Base-by-base conservation (phyloP, 352 stramenopile genomes). In the Phytophthora boehmeriae region DNA sequence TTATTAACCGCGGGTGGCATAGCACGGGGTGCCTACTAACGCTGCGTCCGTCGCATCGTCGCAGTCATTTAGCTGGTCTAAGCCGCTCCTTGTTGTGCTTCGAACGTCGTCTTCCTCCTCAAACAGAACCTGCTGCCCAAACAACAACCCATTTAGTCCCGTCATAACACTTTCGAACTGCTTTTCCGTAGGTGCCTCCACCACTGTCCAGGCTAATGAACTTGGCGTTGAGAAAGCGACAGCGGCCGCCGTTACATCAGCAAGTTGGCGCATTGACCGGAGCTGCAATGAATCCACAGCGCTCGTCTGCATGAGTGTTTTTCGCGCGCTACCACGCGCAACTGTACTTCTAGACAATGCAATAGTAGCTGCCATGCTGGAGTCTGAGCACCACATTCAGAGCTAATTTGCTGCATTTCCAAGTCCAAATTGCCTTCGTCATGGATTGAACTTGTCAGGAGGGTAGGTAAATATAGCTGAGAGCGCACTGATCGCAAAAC, bases 71-170 rank as follows among this genome's bases (percentile, higher is more conserved):
- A 54, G 54, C 25, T 63, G 48, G 16, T 47, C 41, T 9, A 13
- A 27, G 30, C 50, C 22, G n/a, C 20, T 60, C 34, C 35, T 63
- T 13, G 64, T 68, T 22, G 54, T 27, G 41, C 50, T 59, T 16
- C 36, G 6, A 17, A 20, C 20, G 13, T 78, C 63, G 30, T 87
- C 75, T 20, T 89, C 80, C 61, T 90, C 75, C 38, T 86, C 77
- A 55, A 91, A 91, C 4, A 93, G 56, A 9, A 93, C 83, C 36
- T 83, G 78, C 27, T 85, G 77, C 0, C 83, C 83, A 58, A 93
- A 93, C n/a, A 92, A 66, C 11, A 89, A 65, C 13, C 78, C 72
- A 59, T 84, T 86, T 0, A 86, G 66, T 27, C 71, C 68, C 23
- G 64, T 63, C 47, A 85, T 73, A 2, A 78, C 61, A 11, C 75